Conservation (phyloP, 306 rosid genomes). For the Mimosa pudica region DNA sequence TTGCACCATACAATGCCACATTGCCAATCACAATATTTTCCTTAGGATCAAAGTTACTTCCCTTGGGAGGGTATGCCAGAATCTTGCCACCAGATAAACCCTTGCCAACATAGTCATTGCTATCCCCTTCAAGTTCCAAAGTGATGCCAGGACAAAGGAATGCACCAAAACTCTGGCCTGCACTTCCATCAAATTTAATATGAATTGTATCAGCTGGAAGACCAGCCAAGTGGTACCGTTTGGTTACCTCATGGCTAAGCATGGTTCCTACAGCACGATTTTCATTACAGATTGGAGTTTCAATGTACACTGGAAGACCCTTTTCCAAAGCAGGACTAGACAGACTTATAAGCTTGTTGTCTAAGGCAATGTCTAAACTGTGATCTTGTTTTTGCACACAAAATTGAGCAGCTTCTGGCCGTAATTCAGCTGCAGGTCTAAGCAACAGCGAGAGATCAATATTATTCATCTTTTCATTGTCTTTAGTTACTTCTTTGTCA, state of each 20-base stretch:
- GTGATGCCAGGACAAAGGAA: conserved; percentile 95
- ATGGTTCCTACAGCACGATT: conserved; percentile 99
- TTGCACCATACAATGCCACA: conserved; percentile 96
- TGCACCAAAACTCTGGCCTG: conserved; percentile 99
- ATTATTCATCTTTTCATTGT: conserved; percentile 83
- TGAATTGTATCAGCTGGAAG: conserved; percentile 94
- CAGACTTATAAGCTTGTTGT: conserved; percentile 69
- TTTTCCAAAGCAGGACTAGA: conserved; percentile 83
- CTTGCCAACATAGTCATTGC: conserved; percentile 96
- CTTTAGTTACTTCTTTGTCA: conserved; percentile 76
- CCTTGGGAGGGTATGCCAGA: conserved; percentile 86
- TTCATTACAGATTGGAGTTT: conserved; percentile 63
- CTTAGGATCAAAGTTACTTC: conserved; percentile 85
- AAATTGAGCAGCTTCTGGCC: conserved; percentile 92
- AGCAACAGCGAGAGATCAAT: conserved; percentile 85
- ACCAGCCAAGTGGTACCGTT: conserved; percentile 74
- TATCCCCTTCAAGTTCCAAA: conserved; percentile 97
- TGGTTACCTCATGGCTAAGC: conserved; percentile 99
- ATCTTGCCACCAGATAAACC: conserved; percentile 97
- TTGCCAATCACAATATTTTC: conserved; percentile 93
- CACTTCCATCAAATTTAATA: conserved; percentile 82
- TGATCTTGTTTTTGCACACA: conserved; percentile 97
- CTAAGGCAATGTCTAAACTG: conserved; percentile 89
- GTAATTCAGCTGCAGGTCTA: conserved; percentile 91
- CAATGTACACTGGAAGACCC: conserved; percentile 90